Conservation (phyloP, 2,329 filamentous ascomycete species). For the Botrytis byssoidea region DNA sequence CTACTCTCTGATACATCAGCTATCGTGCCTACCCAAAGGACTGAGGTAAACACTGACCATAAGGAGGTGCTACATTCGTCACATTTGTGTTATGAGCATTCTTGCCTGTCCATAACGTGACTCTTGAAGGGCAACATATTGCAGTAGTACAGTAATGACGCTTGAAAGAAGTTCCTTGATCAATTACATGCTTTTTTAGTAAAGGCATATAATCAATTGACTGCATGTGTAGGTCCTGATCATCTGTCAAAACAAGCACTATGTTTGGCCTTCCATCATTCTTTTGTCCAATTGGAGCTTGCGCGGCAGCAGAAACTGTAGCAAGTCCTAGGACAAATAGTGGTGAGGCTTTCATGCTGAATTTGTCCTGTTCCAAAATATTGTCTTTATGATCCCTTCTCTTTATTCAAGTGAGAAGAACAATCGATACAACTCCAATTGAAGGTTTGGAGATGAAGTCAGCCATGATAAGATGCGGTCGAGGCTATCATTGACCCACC, state of each 20-base stretch:
- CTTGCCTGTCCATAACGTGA: constrained; percentile 59
- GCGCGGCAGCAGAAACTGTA: constrained; percentile 21
- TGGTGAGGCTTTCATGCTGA: constrained; percentile 10
- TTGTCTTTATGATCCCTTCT: background rate
- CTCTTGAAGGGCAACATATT: constrained; percentile 61
- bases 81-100: constrained; percentile 65
- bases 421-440: background rate
- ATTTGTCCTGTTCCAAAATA: background rate
- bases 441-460: background rate
- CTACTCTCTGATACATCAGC: constrained; percentile 30
- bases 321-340: constrained; percentile 22
- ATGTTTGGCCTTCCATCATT: constrained; percentile 49
- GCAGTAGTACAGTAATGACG: constrained; percentile 62
- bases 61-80: constrained; percentile 49
- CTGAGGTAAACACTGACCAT: constrained; percentile 42
- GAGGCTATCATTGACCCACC: background rate
- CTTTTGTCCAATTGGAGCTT: constrained; percentile 22
- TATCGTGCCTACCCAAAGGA: constrained; percentile 30
- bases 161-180: constrained; percentile 55
- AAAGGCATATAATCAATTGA: constrained; percentile 58
- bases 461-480: background rate
- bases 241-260: constrained; percentile 63
- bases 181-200: constrained; percentile 52
- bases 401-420: background rate
- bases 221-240: constrained; percentile 61